Evolutionary conservation across 139 green algal species (phyloP).

Genomic region (Prasinococcaceae sp.): DNA sequence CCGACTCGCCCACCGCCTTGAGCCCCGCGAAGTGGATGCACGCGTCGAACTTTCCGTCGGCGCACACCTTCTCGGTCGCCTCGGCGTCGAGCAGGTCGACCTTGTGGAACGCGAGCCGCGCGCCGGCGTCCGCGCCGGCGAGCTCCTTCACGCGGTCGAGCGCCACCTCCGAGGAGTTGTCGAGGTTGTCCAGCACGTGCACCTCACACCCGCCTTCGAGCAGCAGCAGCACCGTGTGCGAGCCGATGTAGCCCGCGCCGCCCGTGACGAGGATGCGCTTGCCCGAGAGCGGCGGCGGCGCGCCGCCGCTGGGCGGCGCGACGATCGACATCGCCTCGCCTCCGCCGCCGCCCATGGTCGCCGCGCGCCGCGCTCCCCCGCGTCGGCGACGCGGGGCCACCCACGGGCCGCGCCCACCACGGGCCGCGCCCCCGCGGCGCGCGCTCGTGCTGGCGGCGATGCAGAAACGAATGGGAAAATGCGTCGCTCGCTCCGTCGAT

Average conservation of each 20-base stretch:
- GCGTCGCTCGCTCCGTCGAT: too few relatives aligned
- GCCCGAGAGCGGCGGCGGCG: too few relatives aligned
- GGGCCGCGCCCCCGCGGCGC: too few relatives aligned
- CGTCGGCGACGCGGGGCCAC: too few relatives aligned
- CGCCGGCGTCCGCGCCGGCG: conserved; percentile 46
- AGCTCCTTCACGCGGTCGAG: conserved; percentile 68
- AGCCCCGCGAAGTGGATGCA: conserved; percentile 89
- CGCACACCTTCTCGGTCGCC: not conserved
- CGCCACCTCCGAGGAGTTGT: conserved; percentile 67
- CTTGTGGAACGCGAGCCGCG: conserved; percentile 65
- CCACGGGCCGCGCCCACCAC: too few relatives aligned
- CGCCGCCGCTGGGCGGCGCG: too few relatives aligned
- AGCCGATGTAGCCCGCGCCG: conserved; percentile 40
- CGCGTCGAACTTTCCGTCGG: conserved; percentile 39
- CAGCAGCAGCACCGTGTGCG: conserved; percentile 73
- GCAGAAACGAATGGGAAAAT: too few relatives aligned
- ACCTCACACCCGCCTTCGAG: conserved; percentile 65
- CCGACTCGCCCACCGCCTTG: conserved; percentile 85
- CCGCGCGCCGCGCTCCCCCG: too few relatives aligned
- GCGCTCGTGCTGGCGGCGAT: too few relatives aligned
- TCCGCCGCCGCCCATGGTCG: too few relatives aligned
- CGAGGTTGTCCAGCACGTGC: conserved; percentile 79
- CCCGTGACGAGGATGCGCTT: conserved; percentile 23
- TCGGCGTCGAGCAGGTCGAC: conserved; percentile 17
- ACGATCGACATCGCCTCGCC: too few relatives aligned